Base-by-base conservation (phyloP, 2,329 filamentous ascomycete genomes). In the Aschersonia sp. region DNA sequence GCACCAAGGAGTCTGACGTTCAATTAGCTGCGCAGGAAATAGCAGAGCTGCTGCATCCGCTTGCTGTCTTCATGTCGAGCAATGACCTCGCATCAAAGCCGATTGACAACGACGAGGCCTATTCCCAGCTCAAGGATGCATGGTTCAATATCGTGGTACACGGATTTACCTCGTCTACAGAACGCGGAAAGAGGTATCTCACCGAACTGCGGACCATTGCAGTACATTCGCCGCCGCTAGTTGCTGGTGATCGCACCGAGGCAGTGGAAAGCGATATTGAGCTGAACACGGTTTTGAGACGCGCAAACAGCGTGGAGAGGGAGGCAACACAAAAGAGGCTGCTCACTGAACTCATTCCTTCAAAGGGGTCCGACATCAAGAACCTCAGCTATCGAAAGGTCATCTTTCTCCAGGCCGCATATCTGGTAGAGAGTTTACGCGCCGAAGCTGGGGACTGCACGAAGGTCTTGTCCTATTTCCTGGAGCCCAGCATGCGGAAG, bases 71-170 rank as follows among this genome's bases (percentile, higher is more conserved):
- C 47, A 84, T 94, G 63, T 83, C 87, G 6, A 71, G 69, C 32
- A 77, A 82, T 53, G 73, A 82, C 48, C 64, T 82, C 52, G 70
- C 67, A 29, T 65, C 70, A 28, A 65, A 69, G 43, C 68, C 65
- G 35, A 55, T 69, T 7, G 66, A 67, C 48, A 77, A 84, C 47
- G 84, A 89, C 46, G 81, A 91, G 50, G 78, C 80, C 5, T 76
- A 85, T 51, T 77, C 79, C 30, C 68, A 94, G 49, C 77, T 92
- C 55, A 82, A 91, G 47, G 89, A 98, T 70, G 87, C 88, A 4
- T 99, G 92, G 92, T 97, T 96, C 68, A 99, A 98, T 58, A 88
- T 97, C 52, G 86, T 89, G 29, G 85, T 95, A 1, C 92, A 98
- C 62, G 92, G 89, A 4, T 94, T 97, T 61, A 83, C 82, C 7